Conservation (phyloP, 1,139 yeast genomes). For the Citeromyces hawaiiensis region DNA sequence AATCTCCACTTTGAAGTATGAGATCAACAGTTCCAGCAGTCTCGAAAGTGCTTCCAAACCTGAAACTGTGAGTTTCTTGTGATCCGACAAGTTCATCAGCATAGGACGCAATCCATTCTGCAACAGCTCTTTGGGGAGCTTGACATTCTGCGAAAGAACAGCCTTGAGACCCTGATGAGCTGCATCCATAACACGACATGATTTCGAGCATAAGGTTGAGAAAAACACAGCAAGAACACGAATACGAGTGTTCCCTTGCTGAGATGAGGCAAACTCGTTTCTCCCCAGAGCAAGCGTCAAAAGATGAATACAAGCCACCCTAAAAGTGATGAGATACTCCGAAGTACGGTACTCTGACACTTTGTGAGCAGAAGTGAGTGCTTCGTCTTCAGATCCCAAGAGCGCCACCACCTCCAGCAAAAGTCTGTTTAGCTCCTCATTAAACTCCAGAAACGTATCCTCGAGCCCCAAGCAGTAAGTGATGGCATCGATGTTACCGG, state of each 20-base stretch:
- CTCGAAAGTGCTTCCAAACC: conserved; percentile 90
- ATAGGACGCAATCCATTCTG: conserved; percentile 94
- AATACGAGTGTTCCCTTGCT: conserved; percentile 73
- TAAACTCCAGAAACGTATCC: conserved; percentile 70
- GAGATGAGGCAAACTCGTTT: conserved; percentile 63
- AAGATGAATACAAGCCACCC: conserved; percentile 81
- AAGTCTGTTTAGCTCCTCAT: conserved; percentile 77
- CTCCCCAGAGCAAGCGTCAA: conserved; percentile 75
- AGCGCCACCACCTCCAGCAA: conserved; percentile 83
- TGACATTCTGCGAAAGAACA: conserved; percentile 75
- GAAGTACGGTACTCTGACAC: conserved; percentile 79
- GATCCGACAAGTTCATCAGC: conserved; percentile 89
- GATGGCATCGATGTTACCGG: conserved; percentile 94
- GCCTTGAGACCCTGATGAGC: conserved; percentile 82
- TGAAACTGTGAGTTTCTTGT: conserved; percentile 75
- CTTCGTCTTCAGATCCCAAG: conserved; percentile 96
- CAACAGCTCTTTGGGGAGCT: conserved; percentile 80
- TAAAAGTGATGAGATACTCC: conserved; percentile 70
- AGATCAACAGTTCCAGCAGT: conserved; percentile 71
- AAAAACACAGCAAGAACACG: conserved; percentile 88
- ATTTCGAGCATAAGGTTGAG: conserved; percentile 79
- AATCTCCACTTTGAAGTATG: conserved; percentile 92
- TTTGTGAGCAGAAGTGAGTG: conserved; percentile 77
- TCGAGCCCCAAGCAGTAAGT: conserved; percentile 78
- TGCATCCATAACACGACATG: conserved; percentile 82